Evolutionary conservation across 306 rosid genomes (phyloP).

Genomic region (Acacia confusa): DNA sequence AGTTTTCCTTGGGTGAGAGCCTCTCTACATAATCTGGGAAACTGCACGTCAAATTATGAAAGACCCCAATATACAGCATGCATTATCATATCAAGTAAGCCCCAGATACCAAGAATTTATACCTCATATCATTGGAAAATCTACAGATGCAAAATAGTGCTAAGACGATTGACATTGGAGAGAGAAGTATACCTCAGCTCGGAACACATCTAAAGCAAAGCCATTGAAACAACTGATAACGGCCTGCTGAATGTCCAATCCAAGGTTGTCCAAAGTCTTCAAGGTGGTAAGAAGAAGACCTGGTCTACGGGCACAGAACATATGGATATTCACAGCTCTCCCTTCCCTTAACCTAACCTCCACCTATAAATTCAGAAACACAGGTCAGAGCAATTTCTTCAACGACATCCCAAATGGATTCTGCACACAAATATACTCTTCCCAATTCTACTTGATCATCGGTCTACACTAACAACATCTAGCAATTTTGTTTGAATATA

Average conservation of each 20-base stretch:
- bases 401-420: conserved; percentile 14
- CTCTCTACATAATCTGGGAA: neutral
- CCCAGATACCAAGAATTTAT: neutral
- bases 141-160: neutral
- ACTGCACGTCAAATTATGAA: neutral
- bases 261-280: conserved; percentile 88
- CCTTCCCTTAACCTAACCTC: conserved; percentile 92
- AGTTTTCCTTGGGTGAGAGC: neutral
- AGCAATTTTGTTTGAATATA: neutral
- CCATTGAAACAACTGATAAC: conserved; percentile 98
- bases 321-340: conserved; percentile 92
- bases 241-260: conserved; percentile 96
- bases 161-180: conserved; percentile 10
- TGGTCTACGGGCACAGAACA: conserved; percentile 90
- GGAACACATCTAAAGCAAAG: conserved; percentile 90
- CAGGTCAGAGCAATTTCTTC: conserved; percentile 19
- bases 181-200: conserved; percentile 76
- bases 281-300: conserved; percentile 91
- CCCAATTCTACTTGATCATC: neutral
- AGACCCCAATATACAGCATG: neutral
- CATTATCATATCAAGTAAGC: neutral
- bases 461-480: neutral
- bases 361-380: conserved; percentile 53
- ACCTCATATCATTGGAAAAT: conserved; percentile 5
- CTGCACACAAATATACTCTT: neutral